Conservation (phyloP, 208 protist genomes). For the Leishmania amazonensis region DNA sequence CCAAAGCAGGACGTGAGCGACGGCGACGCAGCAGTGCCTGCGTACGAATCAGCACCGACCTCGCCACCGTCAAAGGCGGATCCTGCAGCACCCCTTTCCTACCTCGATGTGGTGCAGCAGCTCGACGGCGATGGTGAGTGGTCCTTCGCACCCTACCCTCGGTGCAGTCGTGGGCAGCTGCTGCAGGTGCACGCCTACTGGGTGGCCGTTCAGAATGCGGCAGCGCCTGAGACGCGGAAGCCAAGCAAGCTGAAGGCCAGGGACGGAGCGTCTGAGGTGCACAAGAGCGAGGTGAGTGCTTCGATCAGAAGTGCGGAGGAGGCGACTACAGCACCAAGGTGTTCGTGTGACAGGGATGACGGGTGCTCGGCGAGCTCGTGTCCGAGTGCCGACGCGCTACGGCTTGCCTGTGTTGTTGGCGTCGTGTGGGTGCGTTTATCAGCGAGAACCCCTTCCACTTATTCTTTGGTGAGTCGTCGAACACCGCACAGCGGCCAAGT, state of each 20-base stretch:
- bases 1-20: not conserved
- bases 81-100: slow-evolving; percentile 5
- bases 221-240: not conserved
- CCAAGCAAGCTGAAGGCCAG: too few relatives aligned
- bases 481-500: not conserved
- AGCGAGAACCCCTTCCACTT: not conserved
- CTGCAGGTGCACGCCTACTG: slow-evolving; percentile 53
- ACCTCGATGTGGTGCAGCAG: slow-evolving; percentile 22
- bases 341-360: not conserved
- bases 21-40: not conserved
- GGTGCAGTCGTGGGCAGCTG: slow-evolving; percentile 51
- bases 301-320: not conserved
- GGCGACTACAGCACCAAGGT: not conserved
- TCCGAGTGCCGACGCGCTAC: not conserved
- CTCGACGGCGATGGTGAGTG: slow-evolving; percentile 7
- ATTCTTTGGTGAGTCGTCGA: not conserved
- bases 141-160: slow-evolving; percentile 63
- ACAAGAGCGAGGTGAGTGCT: not conserved
- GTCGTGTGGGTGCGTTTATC: slow-evolving; percentile 72
- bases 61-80: not conserved
- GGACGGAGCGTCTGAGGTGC: not conserved
- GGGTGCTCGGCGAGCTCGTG: not conserved
- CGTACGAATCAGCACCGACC: not conserved
- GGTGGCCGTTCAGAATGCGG: slow-evolving; percentile 22
- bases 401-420: slow-evolving; percentile 53